These are phyloP conservation scores for Lasiosphaeria hispida DNA, from an alignment of 495 filamentous ascomycete species.

Conservation along the genomic window DNA sequence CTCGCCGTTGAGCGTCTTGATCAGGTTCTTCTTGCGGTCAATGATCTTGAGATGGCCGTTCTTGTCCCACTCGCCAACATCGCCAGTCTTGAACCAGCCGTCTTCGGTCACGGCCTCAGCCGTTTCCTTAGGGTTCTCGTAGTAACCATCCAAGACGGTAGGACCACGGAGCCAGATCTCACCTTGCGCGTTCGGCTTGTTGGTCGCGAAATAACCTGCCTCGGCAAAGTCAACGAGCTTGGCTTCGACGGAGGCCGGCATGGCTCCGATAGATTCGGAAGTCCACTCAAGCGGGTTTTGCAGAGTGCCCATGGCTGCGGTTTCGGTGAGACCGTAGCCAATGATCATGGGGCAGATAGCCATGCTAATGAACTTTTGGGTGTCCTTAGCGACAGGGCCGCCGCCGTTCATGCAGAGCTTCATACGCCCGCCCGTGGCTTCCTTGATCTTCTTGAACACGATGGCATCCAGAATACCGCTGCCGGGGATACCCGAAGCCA, in stretches of 20 bases:
- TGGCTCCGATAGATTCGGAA: constrained; percentile 71
- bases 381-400: constrained; percentile 82
- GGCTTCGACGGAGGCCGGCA: constrained; percentile 78
- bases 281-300: constrained; percentile 93
- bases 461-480: constrained; percentile 67
- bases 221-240: constrained; percentile 96
- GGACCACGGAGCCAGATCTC: constrained; percentile 90
- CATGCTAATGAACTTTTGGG: constrained; percentile 84
- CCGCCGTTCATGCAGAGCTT: constrained; percentile 84
- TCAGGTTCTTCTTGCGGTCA: constrained; percentile 96
- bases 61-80: constrained; percentile 86
- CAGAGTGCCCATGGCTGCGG: constrained; percentile 86
- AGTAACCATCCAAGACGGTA: constrained; percentile 71
- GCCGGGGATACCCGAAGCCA: constrained; percentile 74
- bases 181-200: constrained; percentile 85
- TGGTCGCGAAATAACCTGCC: constrained; percentile 83
- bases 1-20: constrained; percentile 94
- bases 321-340: constrained; percentile 97
- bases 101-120: constrained; percentile 68
- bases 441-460: constrained; percentile 89
- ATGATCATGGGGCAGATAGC: constrained; percentile 84
- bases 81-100: constrained; percentile 95
- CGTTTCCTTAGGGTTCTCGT: constrained; percentile 80
- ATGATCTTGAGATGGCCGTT: constrained; percentile 84
- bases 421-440: constrained; percentile 79